phyloP scores from a whole-genome alignment of 2,329 filamentous ascomycete species.

The Exophiala sp. region DNA sequence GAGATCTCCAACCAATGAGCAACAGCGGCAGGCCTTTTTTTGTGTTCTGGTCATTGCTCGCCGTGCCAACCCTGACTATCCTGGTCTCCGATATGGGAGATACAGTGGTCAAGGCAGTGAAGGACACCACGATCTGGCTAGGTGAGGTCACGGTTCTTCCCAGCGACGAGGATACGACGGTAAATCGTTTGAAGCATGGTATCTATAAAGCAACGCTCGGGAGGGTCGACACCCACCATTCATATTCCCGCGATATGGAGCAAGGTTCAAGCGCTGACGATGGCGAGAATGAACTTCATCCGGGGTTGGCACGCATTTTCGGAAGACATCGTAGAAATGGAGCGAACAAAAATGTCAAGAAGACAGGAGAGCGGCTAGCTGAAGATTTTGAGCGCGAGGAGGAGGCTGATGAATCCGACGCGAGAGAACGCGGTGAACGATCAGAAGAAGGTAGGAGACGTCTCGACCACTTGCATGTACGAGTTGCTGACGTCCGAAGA shows the following conservation, averaged over 20 bases:
- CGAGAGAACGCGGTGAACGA: slow-evolving; percentile 39
- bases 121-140: slow-evolving; percentile 51
- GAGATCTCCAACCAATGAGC: slow-evolving; percentile 43
- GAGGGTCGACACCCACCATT: slow-evolving; percentile 9
- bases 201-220: slow-evolving; percentile 25
- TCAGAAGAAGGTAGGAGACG: slow-evolving; percentile 38
- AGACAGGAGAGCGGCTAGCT: slow-evolving; percentile 33
- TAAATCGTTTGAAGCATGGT: slow-evolving; percentile 29
- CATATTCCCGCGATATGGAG: slow-evolving; percentile 8
- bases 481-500: slow-evolving; percentile 10
- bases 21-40: slow-evolving; percentile 52
- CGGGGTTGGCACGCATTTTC: slow-evolving; percentile 26
- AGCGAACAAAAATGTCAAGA: slow-evolving; percentile 5
- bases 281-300: slow-evolving; percentile 17
- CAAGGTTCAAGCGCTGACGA: slow-evolving; percentile 2
- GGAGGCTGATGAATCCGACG: slow-evolving; percentile 38
- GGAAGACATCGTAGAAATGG: slow-evolving; percentile 15
- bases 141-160: slow-evolving; percentile 52
- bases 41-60: slow-evolving; percentile 52
- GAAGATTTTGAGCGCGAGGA: slow-evolving; percentile 40
- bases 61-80: slow-evolving; percentile 51
- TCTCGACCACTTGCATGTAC: background rate
- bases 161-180: slow-evolving; percentile 40
- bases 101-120: slow-evolving; percentile 50
- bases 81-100: slow-evolving; percentile 50